Conservation (phyloP, 2,329 filamentous ascomycete species). For the Neofusicoccum sp. region DNA sequence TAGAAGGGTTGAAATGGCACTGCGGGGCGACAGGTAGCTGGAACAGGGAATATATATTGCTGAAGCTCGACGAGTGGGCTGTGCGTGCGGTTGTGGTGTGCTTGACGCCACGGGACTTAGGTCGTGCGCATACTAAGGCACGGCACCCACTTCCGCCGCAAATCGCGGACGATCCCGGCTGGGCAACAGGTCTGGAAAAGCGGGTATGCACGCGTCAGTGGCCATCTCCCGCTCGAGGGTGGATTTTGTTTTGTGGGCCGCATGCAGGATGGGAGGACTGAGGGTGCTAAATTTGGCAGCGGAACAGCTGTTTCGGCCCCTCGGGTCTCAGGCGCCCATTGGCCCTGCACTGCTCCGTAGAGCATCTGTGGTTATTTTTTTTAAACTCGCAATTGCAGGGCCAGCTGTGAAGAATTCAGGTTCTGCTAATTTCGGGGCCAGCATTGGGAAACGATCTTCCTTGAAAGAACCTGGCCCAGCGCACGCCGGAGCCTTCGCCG, state of each 20-base stretch:
- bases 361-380: too few relatives aligned
- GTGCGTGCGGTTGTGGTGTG: not conserved
- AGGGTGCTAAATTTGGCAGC: not conserved
- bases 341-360: too few relatives aligned
- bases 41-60: not conserved
- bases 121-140: not conserved
- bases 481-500: too few relatives aligned
- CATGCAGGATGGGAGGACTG: not conserved
- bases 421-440: too few relatives aligned
- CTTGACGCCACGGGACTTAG: not conserved
- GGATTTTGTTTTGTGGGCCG: not conserved
- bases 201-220: not conserved
- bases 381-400: too few relatives aligned
- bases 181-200: not conserved
- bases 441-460: too few relatives aligned
- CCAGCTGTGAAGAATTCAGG: too few relatives aligned
- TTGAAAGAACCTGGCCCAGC: too few relatives aligned
- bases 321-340: too few relatives aligned
- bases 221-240: not conserved
- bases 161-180: constrained; percentile 2
- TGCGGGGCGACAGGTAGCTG: not conserved
- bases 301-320: not conserved
- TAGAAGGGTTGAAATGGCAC: too few relatives aligned
- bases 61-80: not conserved
- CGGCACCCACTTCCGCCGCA: not conserved